Evolutionary conservation across 2,329 filamentous ascomycete genomes (phyloP).

Genomic region (Plectosphaerella sp.): DNA sequence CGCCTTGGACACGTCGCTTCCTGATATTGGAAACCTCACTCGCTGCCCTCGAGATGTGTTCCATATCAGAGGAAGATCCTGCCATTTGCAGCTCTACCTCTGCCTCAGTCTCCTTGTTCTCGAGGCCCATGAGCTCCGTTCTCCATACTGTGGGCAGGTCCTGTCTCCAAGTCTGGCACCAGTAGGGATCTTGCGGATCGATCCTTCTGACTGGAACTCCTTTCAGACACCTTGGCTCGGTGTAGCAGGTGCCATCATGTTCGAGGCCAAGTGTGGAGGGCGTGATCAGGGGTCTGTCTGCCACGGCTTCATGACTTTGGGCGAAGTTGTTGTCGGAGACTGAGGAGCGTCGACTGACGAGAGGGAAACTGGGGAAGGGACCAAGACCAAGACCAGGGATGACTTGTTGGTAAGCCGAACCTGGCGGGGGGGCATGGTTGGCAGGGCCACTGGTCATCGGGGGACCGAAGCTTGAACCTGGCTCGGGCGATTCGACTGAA

Average conservation of each 20-base stretch:
- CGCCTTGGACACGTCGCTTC: constrained; percentile 50
- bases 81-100: too few species aligned
- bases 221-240: constrained; percentile 45
- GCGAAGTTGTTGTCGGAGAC: not conserved
- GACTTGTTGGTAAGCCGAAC: too few species aligned
- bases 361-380: constrained; percentile 2
- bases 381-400: constrained; percentile 3
- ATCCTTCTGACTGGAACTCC: constrained; percentile 52
- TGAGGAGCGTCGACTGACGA: too few species aligned
- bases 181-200: constrained; percentile 45
- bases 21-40: constrained; percentile 43
- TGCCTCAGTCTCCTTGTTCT: constrained; percentile 20
- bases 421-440: too few species aligned
- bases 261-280: constrained; percentile 20
- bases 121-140: constrained; percentile 33
- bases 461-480: too few species aligned
- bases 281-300: not conserved
- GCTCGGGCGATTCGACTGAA: not conserved
- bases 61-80: too few species aligned
- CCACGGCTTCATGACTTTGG: constrained; percentile 5
- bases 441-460: too few species aligned
- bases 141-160: constrained; percentile 31
- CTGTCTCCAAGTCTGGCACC: constrained; percentile 48
- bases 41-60: constrained; percentile 8
- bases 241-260: constrained; percentile 45